These are phyloP conservation scores for Aspergillus sp. DNA, from an alignment of 2,329 filamentous ascomycete genomes.

Conservation along the genomic window DNA sequence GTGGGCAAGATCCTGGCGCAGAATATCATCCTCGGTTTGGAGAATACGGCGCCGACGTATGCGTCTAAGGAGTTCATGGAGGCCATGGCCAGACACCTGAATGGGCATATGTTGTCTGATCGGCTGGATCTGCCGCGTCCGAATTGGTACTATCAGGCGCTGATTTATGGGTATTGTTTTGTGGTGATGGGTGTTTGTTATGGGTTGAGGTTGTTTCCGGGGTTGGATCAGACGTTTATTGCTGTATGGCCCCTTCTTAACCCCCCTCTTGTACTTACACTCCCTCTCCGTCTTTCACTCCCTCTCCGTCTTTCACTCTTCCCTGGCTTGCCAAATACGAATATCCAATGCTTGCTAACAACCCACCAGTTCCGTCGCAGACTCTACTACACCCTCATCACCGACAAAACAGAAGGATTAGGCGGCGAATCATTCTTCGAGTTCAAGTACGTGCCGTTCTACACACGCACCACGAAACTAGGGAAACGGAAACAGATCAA, in stretches of 20 bases:
- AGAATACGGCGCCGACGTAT: conserved; percentile 64
- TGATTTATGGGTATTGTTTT: conserved; percentile 66
- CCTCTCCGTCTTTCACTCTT: background rate
- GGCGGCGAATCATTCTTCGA: conserved; percentile 64
- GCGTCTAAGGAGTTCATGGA: conserved; percentile 66
- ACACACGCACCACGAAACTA: conserved; percentile 26
- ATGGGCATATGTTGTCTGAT: conserved; percentile 63
- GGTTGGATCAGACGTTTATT: conserved; percentile 54
- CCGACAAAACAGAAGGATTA: conserved; percentile 65
- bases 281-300: background rate
- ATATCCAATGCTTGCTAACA: background rate
- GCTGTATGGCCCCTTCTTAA: conserved; percentile 31
- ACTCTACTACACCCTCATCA: conserved; percentile 60
- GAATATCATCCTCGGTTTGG: conserved; percentile 71
- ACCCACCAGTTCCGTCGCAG: conserved; percentile 41
- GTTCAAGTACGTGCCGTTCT: conserved; percentile 59
- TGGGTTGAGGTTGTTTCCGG: conserved; percentile 48
- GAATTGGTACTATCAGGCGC: conserved; percentile 55
- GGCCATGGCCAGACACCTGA: conserved; percentile 68
- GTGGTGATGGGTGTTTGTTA: conserved; percentile 58
- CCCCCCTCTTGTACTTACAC: too few species aligned
- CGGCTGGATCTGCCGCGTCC: conserved; percentile 60
- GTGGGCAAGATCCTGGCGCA: conserved; percentile 66
- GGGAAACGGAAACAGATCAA: conserved; percentile 24
- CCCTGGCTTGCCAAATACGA: background rate